Evolutionary conservation across 2,329 filamentous ascomycete genomes (phyloP), one percentile per base, ranked within the genome.

Genomic region (Arthrinium phaeospermum): DNA sequence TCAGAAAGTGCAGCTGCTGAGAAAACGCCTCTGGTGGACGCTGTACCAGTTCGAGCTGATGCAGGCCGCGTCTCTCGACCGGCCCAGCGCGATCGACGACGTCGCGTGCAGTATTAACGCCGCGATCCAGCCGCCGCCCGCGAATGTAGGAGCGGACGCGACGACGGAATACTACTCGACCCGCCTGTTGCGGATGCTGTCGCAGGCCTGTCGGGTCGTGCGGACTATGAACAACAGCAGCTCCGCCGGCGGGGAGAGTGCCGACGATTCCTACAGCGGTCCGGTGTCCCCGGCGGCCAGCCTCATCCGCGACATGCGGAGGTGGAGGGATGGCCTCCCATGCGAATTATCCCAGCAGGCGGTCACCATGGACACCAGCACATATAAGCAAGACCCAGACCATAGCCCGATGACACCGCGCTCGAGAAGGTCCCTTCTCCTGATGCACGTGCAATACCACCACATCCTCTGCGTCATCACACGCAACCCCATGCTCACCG

Each of bases 41-140:
- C 71, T 81, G 16, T 81, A 81, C 71, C 73, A 75, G 4, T 81
- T 81, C 67, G 80, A 81, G 72, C 81, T 81, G 72, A 81, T 84
- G 79, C 81, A 84, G 73, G 83, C 83, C 22, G 82, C 83, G 27
- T 82, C 83, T 30, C 82, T 84, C 73, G 82, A 85, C 77, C 81
- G 84, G 1, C 84, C 84, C 0, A 84, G 83, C 72, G 82, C 83
- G 22, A 84, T 85, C 44, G 81, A 83, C 68, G 79, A 83, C 51
- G 75, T 80, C 0, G 77, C 78, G 13, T 79, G 78, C 71, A 79
- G 77, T 53, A 80, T 82, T n/a, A 77, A 77, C 41, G 79, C 76
- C 67, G 80, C 83, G 0, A 27, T 34, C 27, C 46, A 27, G 47
- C 47, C 44, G 6, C n/a, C n/a, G n/a, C n/a, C n/a, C n/a, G n/a